Base-by-base conservation (phyloP, 169 alveolate species). In the Eimeria zaria region DNA sequence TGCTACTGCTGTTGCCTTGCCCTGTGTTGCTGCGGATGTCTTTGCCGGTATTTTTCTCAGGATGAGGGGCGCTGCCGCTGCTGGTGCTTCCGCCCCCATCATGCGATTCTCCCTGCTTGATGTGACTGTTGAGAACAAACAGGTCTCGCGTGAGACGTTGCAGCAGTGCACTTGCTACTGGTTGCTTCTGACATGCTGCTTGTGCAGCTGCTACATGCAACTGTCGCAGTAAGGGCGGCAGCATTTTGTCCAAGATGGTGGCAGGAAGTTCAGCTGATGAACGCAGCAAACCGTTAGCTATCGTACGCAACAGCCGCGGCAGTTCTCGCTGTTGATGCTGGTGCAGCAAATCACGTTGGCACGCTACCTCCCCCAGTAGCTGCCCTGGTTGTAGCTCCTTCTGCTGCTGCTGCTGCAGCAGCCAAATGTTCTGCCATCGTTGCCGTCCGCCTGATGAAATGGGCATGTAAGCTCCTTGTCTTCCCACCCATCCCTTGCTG, bases 171-270 rank as follows among this genome's bases (percentile, higher is more conserved):
- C 93, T 39, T 39, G 93, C 55, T 62, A 46, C 62, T 39, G 93
- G 62, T 41, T 87, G 62, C 60, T 58, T 5, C 93, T 60, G 81
- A 12, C 74, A 44, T 60, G 78, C 64, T 60, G 62, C 83, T 5
- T 41, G 67, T 44, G 81, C 81, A n/a, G 81, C 81, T 44, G 62
- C 80, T 16, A 44, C n/a, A 41, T 48, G 81, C 93, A 87, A 64
- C 83, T 62, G 81, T 44, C 93, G 58, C 93, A 48, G 93, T 64
- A 87, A 30, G 58, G 83, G 71, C 11, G 93, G 73, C 51, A 87
- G 80, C 64, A 87, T 7, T 22, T 3, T 41, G 53, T 87, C 64
- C 93, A 87, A 18, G 48, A 41, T n/a, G 18, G 6, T 5, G 41
- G 44, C 83, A 27, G 93, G 93, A 9, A 55, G 81, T 44, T 69